Base-by-base conservation (phyloP, 2,329 filamentous ascomycete species). In the Alternaria burnsii region DNA sequence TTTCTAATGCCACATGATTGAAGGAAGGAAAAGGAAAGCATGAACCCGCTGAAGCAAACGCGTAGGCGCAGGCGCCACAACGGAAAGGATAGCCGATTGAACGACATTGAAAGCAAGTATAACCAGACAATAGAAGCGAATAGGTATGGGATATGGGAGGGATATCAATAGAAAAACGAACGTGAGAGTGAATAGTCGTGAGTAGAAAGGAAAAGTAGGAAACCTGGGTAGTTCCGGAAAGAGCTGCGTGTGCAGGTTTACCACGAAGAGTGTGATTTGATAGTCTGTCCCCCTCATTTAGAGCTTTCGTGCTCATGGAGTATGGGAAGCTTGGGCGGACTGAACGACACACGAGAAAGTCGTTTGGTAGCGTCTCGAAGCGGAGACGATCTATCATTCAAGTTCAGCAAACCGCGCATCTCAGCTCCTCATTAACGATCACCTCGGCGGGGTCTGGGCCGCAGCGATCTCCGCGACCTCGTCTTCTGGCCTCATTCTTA, bases 401-500 rank as follows among this genome's bases (percentile, higher is more conserved):
- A 28, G 36, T 53, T 58, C 40, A 54, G 55, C 42, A 54, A 47
- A 47, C 36, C 18, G 34, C 28, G 26, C 43, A 59, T 59, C 57
- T 50, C 40, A 40, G 52, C 57, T 51, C 46, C 38, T 76, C 65
- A 76, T 51, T 74, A 76, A 61, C 73, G 60, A 69, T 70, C 65
- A 77, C 68, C 74, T 71, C 34, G 48, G 51, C 11, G 64, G 55
- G 3, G 64, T 43, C 22, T 69, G 63, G 14, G 61, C 51, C 9
- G 58, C 60, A 50, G 46, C 54, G 24, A 62, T 57, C 22, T 67
- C 63, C 18, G 57, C 63, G 10, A 71, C 71, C 20, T 74, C 73
- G 69, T 86, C 84, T 65, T 84, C 85, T 58, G 85, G 82, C 34
- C 84, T 80, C 69, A 82, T 80, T 72, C 81, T 81, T 67, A 88